phyloP scores from a whole-genome alignment of 352 stramenopile genomes.

The Pythium periplocum region DNA sequence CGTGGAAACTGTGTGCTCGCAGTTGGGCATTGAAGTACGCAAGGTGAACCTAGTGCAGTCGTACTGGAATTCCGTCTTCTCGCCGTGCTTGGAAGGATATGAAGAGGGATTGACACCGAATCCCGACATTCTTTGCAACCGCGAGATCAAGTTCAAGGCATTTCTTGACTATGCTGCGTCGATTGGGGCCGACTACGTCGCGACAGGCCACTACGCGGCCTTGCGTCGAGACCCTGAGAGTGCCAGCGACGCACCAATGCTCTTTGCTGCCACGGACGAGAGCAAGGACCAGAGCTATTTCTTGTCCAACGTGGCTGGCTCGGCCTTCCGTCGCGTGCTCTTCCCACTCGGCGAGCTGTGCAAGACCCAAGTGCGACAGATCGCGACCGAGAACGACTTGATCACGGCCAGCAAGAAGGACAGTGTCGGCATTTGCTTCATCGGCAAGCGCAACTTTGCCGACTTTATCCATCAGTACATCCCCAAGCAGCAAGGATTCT shows the following conservation, averaged over 20 bases:
- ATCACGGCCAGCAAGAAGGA: conserved; percentile 92
- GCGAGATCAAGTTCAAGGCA: conserved; percentile 97
- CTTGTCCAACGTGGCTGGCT: conserved; percentile 81
- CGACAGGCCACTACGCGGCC: conserved; percentile 95
- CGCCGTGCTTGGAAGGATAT: conserved; percentile 92
- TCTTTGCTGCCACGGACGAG: conserved; percentile 82
- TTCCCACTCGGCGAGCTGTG: conserved; percentile 93
- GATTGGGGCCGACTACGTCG: conserved; percentile 88
- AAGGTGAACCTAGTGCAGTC: conserved; percentile 90
- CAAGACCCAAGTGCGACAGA: conserved; percentile 90
- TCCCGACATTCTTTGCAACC: conserved; percentile 96
- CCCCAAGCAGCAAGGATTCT: conserved; percentile 55
- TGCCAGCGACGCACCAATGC: conserved; percentile 26
- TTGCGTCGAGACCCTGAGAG: conserved; percentile 34
- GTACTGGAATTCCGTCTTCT: conserved; percentile 98
- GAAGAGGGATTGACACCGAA: conserved; percentile 88
- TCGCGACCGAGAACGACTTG: conserved; percentile 80
- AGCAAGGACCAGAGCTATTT: conserved; percentile 98
- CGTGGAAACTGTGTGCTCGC: conserved; percentile 88
- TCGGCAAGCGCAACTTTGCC: conserved; percentile 92
- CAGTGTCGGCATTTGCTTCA: conserved; percentile 98
- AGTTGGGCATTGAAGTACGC: conserved; percentile 89
- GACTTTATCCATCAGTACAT: conserved; percentile 95
- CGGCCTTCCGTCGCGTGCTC: conserved; percentile 78
- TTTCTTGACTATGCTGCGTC: conserved; percentile 91